Conservation (phyloP, 495 filamentous ascomycete genomes). For the Lentithecium fluviatile region DNA sequence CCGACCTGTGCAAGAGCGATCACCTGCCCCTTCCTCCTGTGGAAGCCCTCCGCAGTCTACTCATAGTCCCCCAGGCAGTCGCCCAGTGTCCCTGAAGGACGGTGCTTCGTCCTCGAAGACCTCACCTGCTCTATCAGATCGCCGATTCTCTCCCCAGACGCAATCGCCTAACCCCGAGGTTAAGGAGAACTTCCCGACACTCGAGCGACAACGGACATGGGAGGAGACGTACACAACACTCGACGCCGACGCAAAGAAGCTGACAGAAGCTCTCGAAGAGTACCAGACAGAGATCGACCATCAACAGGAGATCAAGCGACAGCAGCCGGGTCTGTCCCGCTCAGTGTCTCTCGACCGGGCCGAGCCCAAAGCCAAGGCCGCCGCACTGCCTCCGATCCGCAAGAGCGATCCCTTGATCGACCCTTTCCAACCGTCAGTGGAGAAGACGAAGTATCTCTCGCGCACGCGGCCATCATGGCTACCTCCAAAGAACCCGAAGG, state of each 20-base stretch:
- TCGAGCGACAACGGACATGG: conserved; percentile 66
- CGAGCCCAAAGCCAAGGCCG: conserved; percentile 47
- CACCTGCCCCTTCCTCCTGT: conserved; percentile 47
- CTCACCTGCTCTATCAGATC: conserved; percentile 1
- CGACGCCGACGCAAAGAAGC: conserved; percentile 83
- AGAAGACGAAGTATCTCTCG: conserved; percentile 90
- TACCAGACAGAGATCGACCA: conserved; percentile 62
- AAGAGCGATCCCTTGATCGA: conserved; percentile 94
- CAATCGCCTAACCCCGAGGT: conserved; percentile 2
- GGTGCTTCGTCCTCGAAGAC: conserved; percentile 2
- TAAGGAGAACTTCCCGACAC: conserved; percentile 34
- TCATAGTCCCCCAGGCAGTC: conserved; percentile 47
- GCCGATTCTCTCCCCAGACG: conserved; percentile 9
- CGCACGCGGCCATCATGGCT: conserved; percentile 93
- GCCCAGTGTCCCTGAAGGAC: conserved; percentile 4
- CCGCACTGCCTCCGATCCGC: conserved; percentile 76
- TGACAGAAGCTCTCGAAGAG: conserved; percentile 85
- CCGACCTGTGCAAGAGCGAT: conserved; percentile 65
- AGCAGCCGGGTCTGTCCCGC: conserved; percentile 50
- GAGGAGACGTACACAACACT: conserved; percentile 55
- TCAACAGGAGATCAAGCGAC: conserved; percentile 51
- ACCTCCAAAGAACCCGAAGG: conserved; percentile 87
- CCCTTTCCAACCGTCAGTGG: conserved; percentile 89
- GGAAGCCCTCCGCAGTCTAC: conserved; percentile 29
- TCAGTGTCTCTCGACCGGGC: conserved; percentile 39